Base-by-base conservation (phyloP, 2,329 filamentous ascomycete species). In the Cadophora malorum region DNA sequence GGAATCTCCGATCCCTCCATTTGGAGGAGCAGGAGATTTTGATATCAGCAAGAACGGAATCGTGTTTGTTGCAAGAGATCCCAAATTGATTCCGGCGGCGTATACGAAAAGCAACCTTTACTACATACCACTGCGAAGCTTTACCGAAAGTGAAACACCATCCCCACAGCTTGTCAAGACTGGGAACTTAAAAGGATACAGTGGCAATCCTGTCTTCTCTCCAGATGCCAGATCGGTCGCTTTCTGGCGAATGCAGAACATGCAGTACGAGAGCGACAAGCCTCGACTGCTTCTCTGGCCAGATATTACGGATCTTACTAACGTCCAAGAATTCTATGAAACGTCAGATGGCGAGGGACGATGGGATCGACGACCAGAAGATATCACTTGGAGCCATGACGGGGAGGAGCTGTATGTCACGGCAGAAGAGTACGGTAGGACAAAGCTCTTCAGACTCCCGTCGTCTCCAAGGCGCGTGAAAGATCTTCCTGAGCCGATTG, bases 31-130 rank as follows among this genome's bases (percentile, higher is more conserved):
- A 0, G 86, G 88, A n/a, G 90, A 96, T 78, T 97, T 94, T 74
- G 93, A 96, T 75, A 86, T 95, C 67, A 85, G 88, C 67, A 79
- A 81, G 35, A 79, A 82, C 55, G 91, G 90, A 0, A 83, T 95
- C 63, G 86, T 89, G 7, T 94, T 94, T 74, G 87, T 93, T 10
- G 86, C 92, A 9, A 93, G 92, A 73, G 91, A 94, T 74, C 91
- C 91, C 0, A 81, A 86, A 12, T 79, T 93, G 31, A 88, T 91
- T 74, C 88, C 87, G 3, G 91, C 92, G 0, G 85, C 91, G 66
- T 88, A 91, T 78, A 97, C 93, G 6, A 95, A 94, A 75, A 90
- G 90, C 0, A 91, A 96, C 75, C 85, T 96, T 38, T 97, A 96
- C 79, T 87, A 90, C 58, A 85, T 91, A 4, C 85, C 89, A 0